Evolutionary conservation across 352 stramenopile species (phyloP), one percentile per base, ranked within the genome.

Genomic region (Phytophthora ramorum): DNA sequence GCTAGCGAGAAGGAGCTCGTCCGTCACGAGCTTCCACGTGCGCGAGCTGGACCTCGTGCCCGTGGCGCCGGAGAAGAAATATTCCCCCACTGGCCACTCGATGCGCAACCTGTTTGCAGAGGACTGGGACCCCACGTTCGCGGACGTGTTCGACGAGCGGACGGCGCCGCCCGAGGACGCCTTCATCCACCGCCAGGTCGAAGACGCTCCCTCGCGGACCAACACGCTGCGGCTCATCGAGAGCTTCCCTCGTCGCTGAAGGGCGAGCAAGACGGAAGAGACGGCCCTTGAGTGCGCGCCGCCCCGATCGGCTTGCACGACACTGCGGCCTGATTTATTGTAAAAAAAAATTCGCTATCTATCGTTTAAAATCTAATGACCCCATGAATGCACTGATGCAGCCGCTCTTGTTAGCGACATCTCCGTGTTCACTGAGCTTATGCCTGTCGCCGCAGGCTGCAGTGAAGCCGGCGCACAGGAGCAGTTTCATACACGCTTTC

Each of bases 121-220:
- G 26, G 58, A 78, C 16, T 70, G 63, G 69, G 67, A 89, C 54
- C 57, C 63, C 37, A 66, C 55, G 8, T 80, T 90, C 30, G 81
- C 81, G 7, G 73, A 86, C 34, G 67, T 92, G 35, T 90, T 90
- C 59, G 79, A 80, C 17, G 83, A 90, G 55, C 76, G 80, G 30
- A 54, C 50, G 7, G 70, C 72, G 13, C 83, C 78, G 17, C 73
- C 79, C 1, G 59, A 79, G 37, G 81, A 92, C 63, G 77, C 79
- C 3, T 73, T 89, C 43, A 83, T 92, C 62, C 77, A 87, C 67
- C 78, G 76, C 26, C 71, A 90, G 62, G 34, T 65, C 41, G 58
- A 76, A 20, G 58, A 79, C 43, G 60, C 32, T 24, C 37, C 38
- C n/a, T 56, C 8, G 20, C 63, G 46, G 12, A 62, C 58, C 14